Evolutionary conservation across 2,329 filamentous ascomycete genomes (phyloP), one percentile per base, ranked within the genome.

Genomic region (Myriosclerotinia duriaeana): DNA sequence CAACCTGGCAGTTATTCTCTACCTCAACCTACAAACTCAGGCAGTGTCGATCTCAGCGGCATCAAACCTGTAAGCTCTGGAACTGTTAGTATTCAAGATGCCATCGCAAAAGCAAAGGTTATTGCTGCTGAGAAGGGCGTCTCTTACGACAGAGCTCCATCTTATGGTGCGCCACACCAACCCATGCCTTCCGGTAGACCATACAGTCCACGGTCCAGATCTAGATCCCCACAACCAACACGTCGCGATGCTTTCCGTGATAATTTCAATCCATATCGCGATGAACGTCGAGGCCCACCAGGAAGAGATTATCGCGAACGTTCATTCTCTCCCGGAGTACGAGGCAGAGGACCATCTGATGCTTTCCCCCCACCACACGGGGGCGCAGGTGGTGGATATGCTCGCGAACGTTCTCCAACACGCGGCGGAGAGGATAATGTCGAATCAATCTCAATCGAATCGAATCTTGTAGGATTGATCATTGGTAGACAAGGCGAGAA

Each of bases 401-500:
- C 74, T 52, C 79, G 85, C 73, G 85, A 89, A 66, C 82, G 87
- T 64, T 88, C 87, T 48, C 87, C 88, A 30, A 76, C 80, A 60
- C 80, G 80, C 71, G 74, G 74, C 53, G 78, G 76, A 63, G 82
- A 81, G 56, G 90, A 92, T 71, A 90, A 89, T 74, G 85, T 86
- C 34, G 93, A 97, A 79, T 90, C 89, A 34, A 93, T 97, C 71
- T 86, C 90, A 73, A 92, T 97, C 74, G 92, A 96, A 76, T 92
- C 91, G 30, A 91, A 88, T 73, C 84, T 96, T 58, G 93, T 97
- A 62, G 93, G 93, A 53, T 82, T 97, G 44, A 96, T 97, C 74
- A 97, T 97, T 75, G 93, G 93, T 64, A 87, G 93, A 68, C 90
- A 93, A 75, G 93, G 93, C 71, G 93, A 97, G 79, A 97, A 96